These are phyloP conservation scores for Picea sitchensis DNA, from an alignment of 75 land plant species.

Conservation along the genomic window DNA sequence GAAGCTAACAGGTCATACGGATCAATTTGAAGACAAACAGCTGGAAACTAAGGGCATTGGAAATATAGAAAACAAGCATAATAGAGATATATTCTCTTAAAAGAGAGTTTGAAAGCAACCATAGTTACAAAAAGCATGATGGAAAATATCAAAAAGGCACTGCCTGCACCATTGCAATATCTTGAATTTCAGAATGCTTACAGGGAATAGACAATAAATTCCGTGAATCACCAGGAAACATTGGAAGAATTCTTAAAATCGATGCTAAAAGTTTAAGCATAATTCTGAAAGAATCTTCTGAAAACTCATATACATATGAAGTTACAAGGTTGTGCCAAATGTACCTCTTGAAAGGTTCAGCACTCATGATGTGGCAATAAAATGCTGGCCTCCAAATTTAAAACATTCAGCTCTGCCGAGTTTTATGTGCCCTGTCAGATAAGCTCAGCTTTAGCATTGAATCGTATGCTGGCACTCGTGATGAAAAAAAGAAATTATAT, in stretches of 20 bases:
- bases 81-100: neutral
- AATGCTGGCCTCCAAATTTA: neutral
- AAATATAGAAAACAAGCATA: neutral
- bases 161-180: no score
- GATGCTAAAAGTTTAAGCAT: neutral
- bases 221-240: no score
- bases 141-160: no score
- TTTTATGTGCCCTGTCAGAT: no score
- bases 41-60: neutral
- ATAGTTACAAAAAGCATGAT: no score
- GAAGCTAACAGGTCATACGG: neutral
- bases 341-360: slow-evolving; percentile 8
- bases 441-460: no score
- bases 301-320: neutral
- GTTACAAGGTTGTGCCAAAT: neutral
- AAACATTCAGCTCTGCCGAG: no score
- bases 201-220: no score
- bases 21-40: neutral
- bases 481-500: no score
- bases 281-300: neutral
- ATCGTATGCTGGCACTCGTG: no score
- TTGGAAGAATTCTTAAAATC: neutral
- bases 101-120: no score
- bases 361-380: slow-evolving; percentile 3
- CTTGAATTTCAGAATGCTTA: no score